A percentile compares a stretch with the other conserved stretches of the same genome.
Conservation (phyloP, 2,329 filamentous ascomycete species). For the Xylaria sp. region DNA sequence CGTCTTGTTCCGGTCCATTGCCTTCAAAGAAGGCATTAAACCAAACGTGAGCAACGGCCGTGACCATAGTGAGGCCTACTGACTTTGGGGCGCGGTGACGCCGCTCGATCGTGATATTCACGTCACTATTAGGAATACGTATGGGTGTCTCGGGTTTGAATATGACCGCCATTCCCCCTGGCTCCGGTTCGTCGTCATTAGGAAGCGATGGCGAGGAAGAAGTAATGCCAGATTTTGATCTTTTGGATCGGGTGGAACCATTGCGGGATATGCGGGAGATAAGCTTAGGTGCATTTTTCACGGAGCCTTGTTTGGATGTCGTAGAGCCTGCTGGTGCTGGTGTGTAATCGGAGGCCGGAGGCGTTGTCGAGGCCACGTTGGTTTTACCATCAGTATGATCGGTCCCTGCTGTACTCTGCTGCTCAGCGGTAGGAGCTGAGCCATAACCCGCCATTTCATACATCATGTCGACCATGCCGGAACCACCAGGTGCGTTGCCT, state of each 20-base stretch:
- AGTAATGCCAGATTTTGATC: conserved; percentile 27
- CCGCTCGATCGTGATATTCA: conserved; percentile 90
- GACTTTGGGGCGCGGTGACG: conserved; percentile 81
- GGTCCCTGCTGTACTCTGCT: conserved; percentile 54
- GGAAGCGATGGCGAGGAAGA: conserved; percentile 37
- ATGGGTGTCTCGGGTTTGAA: conserved; percentile 78
- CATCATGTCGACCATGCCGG: conserved; percentile 62
- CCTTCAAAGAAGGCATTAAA: conserved; percentile 97
- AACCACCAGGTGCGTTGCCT: conserved; percentile 62
- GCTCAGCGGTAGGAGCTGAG: conserved; percentile 43
- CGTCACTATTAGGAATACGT: conserved; percentile 80
- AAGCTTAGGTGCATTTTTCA: conserved; percentile 38
- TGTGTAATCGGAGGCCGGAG: conserved; percentile 32
- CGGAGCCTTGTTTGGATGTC: conserved; percentile 25
- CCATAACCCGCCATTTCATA: conserved; percentile 63
- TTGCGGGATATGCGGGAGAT: conserved; percentile 38
- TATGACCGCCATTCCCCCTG: conserved; percentile 78
- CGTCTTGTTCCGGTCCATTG: conserved; percentile 74
- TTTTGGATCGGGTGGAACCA: conserved; percentile 31
- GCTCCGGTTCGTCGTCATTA: conserved; percentile 56
- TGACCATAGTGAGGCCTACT: conserved; percentile 89
- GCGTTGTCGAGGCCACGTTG: conserved; percentile 17
- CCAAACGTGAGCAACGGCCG: conserved; percentile 94
- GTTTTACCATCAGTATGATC: conserved; percentile 39
- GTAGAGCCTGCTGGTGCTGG: conserved; percentile 29